A percentile compares a stretch with the other conserved stretches of the same genome.
phyloP scores from a whole-genome alignment of 768 basidiomycete species.

The Boletales sp. region DNA sequence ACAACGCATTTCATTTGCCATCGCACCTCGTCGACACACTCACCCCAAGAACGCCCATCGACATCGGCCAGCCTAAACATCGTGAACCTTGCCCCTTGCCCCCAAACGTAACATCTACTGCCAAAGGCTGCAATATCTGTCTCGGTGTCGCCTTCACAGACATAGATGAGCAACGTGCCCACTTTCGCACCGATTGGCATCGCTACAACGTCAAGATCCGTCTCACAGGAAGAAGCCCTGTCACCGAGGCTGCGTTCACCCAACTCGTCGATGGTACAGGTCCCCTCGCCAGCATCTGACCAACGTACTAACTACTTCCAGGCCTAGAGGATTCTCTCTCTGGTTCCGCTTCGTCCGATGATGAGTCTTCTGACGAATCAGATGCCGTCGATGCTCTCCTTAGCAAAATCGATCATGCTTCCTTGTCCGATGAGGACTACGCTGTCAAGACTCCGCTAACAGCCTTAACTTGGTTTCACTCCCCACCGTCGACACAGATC shows the following conservation, averaged over 20 bases:
- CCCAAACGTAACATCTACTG: slow-evolving; percentile 25
- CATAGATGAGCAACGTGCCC: slow-evolving; percentile 77
- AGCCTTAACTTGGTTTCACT: slow-evolving; percentile 88
- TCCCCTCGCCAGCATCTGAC: neutral
- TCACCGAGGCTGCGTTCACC: slow-evolving; percentile 69
- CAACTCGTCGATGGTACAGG: slow-evolving; percentile 76
- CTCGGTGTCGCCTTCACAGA: slow-evolving; percentile 64
- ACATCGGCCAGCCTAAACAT: slow-evolving; percentile 36
- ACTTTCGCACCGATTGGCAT: slow-evolving; percentile 97
- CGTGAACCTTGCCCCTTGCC: slow-evolving; percentile 34
- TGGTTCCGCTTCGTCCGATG: slow-evolving; percentile 77
- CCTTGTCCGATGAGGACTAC: slow-evolving; percentile 39
- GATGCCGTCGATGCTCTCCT: slow-evolving; percentile 67
- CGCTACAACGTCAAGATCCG: slow-evolving; percentile 92
- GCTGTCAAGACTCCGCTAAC: slow-evolving; percentile 48
- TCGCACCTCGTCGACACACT: slow-evolving; percentile 64
- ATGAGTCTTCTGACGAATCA: slow-evolving; percentile 54
- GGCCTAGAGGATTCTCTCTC: slow-evolving; percentile 86
- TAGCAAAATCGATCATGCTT: slow-evolving; percentile 49
- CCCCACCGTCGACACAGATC: slow-evolving; percentile 81
- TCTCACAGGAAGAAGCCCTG: slow-evolving; percentile 56
- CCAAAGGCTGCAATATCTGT: slow-evolving; percentile 69
- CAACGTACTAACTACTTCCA: slow-evolving; percentile 23
- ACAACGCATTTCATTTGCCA: slow-evolving; percentile 73
- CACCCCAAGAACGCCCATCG: slow-evolving; percentile 60